Evolutionary conservation across 75 land plant species (phyloP), one percentile per base, ranked within the genome.

Genomic region (Cupressus sempervirens): DNA sequence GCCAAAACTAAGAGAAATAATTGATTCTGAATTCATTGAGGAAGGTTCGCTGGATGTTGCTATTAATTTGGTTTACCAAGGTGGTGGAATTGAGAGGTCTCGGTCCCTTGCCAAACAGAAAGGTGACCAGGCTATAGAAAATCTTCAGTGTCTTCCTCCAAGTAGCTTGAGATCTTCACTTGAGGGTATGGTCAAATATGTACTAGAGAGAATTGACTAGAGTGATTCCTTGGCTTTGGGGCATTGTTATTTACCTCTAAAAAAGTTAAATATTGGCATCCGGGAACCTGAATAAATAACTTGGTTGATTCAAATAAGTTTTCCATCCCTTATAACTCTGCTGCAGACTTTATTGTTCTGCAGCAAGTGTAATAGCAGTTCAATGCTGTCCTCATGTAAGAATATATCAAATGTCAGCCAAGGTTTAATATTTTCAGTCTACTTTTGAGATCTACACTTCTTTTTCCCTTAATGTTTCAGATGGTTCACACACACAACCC

Each of bases 21-120:
- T 98, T 35, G 98, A 96, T 36, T 88, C 98, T 16, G 99, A 98
- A 67, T 98, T 98, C 86, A 92, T 84, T 34, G 99, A 98, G 65
- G 88, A 90, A n/a, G 99, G 98, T 30, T 98, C 98, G 7, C 83
- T 98, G 53, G 93, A 93, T 6, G 86, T 87, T 30, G 98, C 98
- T 10, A 91, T 96, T 48, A 86, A 88, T 29, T 87, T 96, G 43
- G 96, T 98, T 65, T 87, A 86, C 52, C 89, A 80, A n/a, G 87
- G 94, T 52, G 95, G 96, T 0, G 99, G 98, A 13, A 91, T 98
- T 73, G 92, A 92, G 36, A 90, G 86, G 84, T 98, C 99, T 9
- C 91, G 84, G 7, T 88, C 88, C 36, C 87, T 98, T 56, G 99
- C 99, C 2, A 94, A 90, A 85, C 90, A 92, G 88, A 98, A 94